Evolutionary conservation across 139 green algal genomes (phyloP), one percentile per base, ranked within the genome.

Genomic region (Cymbomonas tetramitiformis): DNA sequence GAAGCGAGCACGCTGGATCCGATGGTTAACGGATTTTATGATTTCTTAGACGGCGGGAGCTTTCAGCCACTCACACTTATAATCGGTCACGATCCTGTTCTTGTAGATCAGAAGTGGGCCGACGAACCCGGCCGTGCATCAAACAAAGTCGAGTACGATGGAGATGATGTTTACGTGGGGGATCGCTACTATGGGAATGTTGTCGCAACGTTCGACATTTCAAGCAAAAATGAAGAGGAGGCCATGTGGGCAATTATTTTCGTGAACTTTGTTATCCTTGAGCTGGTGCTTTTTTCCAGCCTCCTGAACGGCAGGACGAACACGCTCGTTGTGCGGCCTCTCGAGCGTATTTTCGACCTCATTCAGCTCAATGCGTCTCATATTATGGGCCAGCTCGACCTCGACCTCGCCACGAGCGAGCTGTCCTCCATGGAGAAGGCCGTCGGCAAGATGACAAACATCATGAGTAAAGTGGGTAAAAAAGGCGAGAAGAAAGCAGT

Each of bases 381-480:
- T 23, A 30, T 61, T 21, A 51, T 50, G 12, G 38, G 46, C 46
- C 23, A 62, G 25, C 19, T n/a, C 5, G 38, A 30, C 8, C 19
- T 29, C n/a, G 54, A 54, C 46, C 26, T 39, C 46, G 46, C 34
- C 46, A 21, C n/a, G 1, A 61, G 41, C 15, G 63, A 70, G 41
- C 58, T 77, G 54, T 36, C 28, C 12, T 34, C 52, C 19, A 66
- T 73, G 15, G 67, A 73, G 33, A 67, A 62, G 24, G 63, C 64
- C 10, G 65, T 83, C 2, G 56, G 50, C 12, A 83, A 83, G 63
- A 76, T 83, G 72, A 62, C 43, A 10, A 62, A 62, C 36, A 62
- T 83, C 32, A 46, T 83, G 30, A 58, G 53, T 24, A 68, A 80
- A 28, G 65, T 78, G 30, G 64, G 33, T 26, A 25, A 29, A 0